Percentiles rank a stretch among this genome's conserved stretches.
Conservation (phyloP, 768 basidiomycete species). For the Tricholomella constricta region DNA sequence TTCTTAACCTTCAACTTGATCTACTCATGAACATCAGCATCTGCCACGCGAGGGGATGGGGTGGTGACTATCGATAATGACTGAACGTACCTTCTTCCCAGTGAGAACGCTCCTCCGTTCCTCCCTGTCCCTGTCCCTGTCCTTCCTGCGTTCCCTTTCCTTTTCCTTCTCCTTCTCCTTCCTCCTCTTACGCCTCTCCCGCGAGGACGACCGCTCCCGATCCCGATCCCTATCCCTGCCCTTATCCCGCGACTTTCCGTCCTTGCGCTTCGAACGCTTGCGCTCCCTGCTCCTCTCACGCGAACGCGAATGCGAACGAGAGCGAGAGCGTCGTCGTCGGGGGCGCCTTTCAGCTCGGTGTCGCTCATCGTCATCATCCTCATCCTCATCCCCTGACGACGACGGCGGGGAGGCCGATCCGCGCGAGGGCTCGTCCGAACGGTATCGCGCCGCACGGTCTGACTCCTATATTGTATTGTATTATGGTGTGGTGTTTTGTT, state of each 20-base stretch:
- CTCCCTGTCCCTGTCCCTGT: slow-evolving; percentile 15
- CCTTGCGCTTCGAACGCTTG: too few species aligned
- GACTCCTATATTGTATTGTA: slow-evolving; percentile 8
- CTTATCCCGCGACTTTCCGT: too few species aligned
- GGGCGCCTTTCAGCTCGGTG: slow-evolving; percentile 11
- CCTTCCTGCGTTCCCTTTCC: slow-evolving; percentile 13
- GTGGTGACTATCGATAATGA: not conserved
- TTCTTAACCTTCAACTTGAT: slow-evolving; percentile 27
- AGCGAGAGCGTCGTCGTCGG: not conserved
- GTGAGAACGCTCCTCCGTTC: slow-evolving; percentile 24
- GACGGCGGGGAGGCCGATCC: slow-evolving; percentile 11
- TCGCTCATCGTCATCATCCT: slow-evolving; percentile 7
- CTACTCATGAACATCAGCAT: slow-evolving; percentile 1
- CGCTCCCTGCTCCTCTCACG: slow-evolving; percentile 8
- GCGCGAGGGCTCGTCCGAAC: not conserved
- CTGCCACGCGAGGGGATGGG: too few species aligned
- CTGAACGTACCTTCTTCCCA: slow-evolving; percentile 20
- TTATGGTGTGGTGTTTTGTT: not conserved
- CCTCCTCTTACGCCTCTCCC: slow-evolving; percentile 4
- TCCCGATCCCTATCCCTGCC: not conserved
- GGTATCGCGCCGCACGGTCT: slow-evolving; percentile 6
- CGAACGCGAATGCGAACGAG: slow-evolving; percentile 5
- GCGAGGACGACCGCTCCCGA: slow-evolving; percentile 3
- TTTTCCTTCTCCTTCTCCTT: slow-evolving; percentile 9
- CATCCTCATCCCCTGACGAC: slow-evolving; percentile 1